A percentile compares a stretch with the other conserved stretches of the same genome.
phyloP scores from a whole-genome alignment of 2,329 filamentous ascomycete genomes.

The Aspergillus alliaceus region DNA sequence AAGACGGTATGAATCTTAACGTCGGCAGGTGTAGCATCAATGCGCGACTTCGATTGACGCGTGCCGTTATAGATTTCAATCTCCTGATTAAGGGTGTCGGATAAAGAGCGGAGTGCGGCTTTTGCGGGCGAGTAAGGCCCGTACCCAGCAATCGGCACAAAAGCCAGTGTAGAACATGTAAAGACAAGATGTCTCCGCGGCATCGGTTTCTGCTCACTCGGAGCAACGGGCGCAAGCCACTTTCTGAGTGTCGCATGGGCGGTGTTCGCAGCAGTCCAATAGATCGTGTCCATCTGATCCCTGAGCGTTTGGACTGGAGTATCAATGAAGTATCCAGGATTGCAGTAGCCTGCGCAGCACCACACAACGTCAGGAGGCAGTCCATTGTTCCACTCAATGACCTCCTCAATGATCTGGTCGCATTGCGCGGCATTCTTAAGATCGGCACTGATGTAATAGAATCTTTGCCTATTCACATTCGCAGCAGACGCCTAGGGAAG shows the following conservation, averaged over 20 bases:
- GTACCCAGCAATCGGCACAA: conserved; percentile 80
- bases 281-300: conserved; percentile 88
- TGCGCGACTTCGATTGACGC: conserved; percentile 39
- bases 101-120: conserved; percentile 77
- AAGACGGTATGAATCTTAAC: conserved; percentile 80
- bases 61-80: conserved; percentile 78
- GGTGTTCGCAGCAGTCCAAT: conserved; percentile 82
- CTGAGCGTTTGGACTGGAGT: conserved; percentile 66
- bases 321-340: conserved; percentile 76
- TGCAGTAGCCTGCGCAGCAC: conserved; percentile 77
- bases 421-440: conserved; percentile 71
- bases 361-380: conserved; percentile 80
- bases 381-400: conserved; percentile 75
- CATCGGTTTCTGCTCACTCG: conserved; percentile 32
- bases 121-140: conserved; percentile 81
- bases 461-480: conserved; percentile 68
- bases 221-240: conserved; percentile 61
- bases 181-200: conserved; percentile 75
- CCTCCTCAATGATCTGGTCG: conserved; percentile 66
- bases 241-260: conserved; percentile 73
- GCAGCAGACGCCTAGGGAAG: conserved; percentile 61
- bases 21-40: conserved; percentile 55
- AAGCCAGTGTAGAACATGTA: conserved; percentile 74
- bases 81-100: conserved; percentile 82
- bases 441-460: conserved; percentile 82